Percentiles rank a stretch among this genome's conserved stretches.
Evolutionary conservation across 805 yeast genomes (phyloP).

Genomic region (Torulaspora quercuum): DNA sequence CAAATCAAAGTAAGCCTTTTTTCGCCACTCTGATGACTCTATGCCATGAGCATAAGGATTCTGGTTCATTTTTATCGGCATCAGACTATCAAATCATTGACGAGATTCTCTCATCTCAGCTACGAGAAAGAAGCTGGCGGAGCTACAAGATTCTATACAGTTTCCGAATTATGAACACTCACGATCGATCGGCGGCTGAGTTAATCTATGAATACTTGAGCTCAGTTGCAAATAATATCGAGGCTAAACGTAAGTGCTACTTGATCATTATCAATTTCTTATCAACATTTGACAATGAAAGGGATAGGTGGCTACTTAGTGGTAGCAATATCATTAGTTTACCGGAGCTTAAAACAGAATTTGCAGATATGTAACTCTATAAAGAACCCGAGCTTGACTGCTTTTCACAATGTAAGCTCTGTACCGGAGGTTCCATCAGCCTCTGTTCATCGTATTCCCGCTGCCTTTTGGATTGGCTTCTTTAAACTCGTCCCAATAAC

Average conservation of each 20-base stretch:
- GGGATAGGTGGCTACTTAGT: constrained; percentile 34
- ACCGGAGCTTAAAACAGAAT: constrained; percentile 27
- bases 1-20: constrained; percentile 20
- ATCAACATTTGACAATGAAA: constrained; percentile 24
- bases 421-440: constrained; percentile 30
- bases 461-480: constrained; percentile 84
- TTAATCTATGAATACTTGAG: constrained; percentile 24
- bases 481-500: constrained; percentile 92
- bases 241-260: constrained; percentile 22
- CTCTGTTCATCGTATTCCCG: constrained; percentile 78
- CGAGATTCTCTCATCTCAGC: constrained; percentile 18
- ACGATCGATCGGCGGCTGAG: constrained; percentile 34
- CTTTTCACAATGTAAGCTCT: not conserved
- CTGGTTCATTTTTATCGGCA: constrained; percentile 18
- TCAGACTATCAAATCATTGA: constrained; percentile 31
- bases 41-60: constrained; percentile 14
- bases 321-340: constrained; percentile 27
- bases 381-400: too few species aligned
- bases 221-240: constrained; percentile 10
- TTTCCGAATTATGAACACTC: constrained; percentile 30
- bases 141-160: constrained; percentile 27
- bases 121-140: constrained; percentile 22
- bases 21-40: constrained; percentile 25
- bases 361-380: constrained; percentile 12
- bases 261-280: constrained; percentile 30